Percentiles rank a stretch among this genome's conserved stretches.
Conservation (phyloP, 2,329 filamentous ascomycete species). For the Phyllosticta citrichinensis region DNA sequence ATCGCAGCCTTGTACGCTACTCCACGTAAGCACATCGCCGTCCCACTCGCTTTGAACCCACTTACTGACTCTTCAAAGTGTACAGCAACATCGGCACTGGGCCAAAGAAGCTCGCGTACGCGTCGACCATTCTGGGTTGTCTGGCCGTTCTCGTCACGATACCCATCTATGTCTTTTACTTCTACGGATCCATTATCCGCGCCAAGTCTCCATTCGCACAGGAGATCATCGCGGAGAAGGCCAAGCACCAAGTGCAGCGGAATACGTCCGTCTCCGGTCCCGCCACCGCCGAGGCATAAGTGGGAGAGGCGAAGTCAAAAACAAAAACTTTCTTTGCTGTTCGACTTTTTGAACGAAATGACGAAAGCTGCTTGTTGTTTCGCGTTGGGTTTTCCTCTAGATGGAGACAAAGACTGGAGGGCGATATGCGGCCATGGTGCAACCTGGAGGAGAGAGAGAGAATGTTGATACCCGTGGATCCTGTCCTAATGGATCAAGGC, state of each 20-base stretch:
- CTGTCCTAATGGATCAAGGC: conserved; percentile 21
- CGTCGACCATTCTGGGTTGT: conserved; percentile 43
- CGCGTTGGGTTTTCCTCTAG: not conserved
- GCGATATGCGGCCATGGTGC: conserved; percentile 13
- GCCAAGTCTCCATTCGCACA: conserved; percentile 44
- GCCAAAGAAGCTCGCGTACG: conserved; percentile 38
- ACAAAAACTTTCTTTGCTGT: not conserved
- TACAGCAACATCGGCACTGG: conserved; percentile 22
- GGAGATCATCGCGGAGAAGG: conserved; percentile 24
- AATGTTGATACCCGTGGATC: conserved; percentile 25
- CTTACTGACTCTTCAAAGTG: conserved; percentile 13
- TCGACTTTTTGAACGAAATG: not conserved
- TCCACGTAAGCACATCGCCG: conserved; percentile 29
- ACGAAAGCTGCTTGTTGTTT: not conserved
- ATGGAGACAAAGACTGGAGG: not conserved
- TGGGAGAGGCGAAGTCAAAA: not conserved
- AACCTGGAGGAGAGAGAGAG: conserved; percentile 26
- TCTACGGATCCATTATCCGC: conserved; percentile 44
- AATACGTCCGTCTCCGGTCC: not conserved
- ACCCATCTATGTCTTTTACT: conserved; percentile 48
- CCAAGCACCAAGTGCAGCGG: conserved; percentile 19
- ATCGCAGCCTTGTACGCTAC: conserved; percentile 58
- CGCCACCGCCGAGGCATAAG: not conserved
- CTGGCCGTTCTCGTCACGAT: conserved; percentile 42
- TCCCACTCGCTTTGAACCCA: conserved; percentile 19